Evolutionary conservation across 2,329 filamentous ascomycete species (phyloP).

Genomic region (Neofusicoccum ribis): DNA sequence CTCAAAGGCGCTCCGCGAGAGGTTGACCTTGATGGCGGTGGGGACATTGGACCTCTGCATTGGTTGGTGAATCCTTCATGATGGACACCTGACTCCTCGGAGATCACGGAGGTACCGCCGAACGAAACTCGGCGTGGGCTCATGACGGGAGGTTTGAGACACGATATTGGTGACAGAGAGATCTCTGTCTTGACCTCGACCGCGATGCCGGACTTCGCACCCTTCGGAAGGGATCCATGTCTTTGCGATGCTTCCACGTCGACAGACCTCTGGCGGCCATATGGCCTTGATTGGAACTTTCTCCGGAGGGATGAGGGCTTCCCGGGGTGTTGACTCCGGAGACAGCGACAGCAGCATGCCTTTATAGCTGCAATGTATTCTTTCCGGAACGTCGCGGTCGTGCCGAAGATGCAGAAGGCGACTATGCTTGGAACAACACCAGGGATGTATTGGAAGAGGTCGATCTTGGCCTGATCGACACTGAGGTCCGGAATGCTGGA

Average conservation of each 20-base stretch:
- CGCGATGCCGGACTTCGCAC: neutral
- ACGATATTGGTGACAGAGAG: neutral
- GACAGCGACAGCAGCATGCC: neutral
- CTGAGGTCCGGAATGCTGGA: neutral
- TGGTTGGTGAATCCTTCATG: neutral
- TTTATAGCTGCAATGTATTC: neutral
- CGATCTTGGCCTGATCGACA: conserved; percentile 1
- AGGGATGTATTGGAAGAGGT: conserved; percentile 12
- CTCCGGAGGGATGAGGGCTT: neutral
- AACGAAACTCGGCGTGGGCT: neutral
- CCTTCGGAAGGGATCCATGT: neutral
- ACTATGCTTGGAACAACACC: conserved; percentile 2
- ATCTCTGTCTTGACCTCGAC: conserved; percentile 6
- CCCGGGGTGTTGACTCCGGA: neutral
- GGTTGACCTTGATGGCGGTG: neutral
- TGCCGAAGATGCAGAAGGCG: conserved; percentile 14
- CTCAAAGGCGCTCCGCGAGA: neutral
- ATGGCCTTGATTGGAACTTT: neutral
- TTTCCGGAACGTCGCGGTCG: neutral
- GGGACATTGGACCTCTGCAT: neutral
- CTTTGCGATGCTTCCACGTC: neutral
- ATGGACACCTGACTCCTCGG: neutral
- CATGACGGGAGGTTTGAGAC: neutral
- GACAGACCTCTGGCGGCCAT: neutral
- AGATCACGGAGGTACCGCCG: neutral